These are phyloP conservation scores for Alternaria gansuensis DNA, from an alignment of 2,329 filamentous ascomycete species.

Conservation along the genomic window DNA sequence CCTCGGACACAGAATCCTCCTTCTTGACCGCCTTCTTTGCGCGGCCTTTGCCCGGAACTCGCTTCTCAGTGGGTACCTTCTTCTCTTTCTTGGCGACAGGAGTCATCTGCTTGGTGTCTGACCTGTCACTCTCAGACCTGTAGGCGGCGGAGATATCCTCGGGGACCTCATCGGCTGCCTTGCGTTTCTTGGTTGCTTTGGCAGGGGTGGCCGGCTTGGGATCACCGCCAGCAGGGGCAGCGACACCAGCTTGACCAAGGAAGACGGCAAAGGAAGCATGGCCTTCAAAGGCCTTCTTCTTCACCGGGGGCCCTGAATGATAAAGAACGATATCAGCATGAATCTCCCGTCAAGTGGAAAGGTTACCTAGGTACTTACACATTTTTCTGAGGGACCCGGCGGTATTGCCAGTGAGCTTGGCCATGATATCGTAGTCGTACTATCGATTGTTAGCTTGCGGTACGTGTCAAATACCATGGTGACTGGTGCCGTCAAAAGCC, in stretches of 20 bases:
- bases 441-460: conserved; percentile 12
- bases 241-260: conserved; percentile 22
- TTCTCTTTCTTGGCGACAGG: conserved; percentile 29
- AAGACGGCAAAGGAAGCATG: conserved; percentile 38
- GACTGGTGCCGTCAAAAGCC: no score
- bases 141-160: conserved; percentile 17
- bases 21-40: conserved; percentile 37
- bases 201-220: conserved; percentile 15
- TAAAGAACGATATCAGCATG: background rate
- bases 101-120: conserved; percentile 25
- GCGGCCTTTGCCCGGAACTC: conserved; percentile 10
- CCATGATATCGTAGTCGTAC: conserved; percentile 46
- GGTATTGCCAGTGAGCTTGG: conserved; percentile 41
- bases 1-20: conserved; percentile 23
- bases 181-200: conserved; percentile 34
- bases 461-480: background rate
- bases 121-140: conserved; percentile 15
- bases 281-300: conserved; percentile 42
- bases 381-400: conserved; percentile 47
- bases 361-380: conserved; percentile 22
- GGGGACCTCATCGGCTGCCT: conserved; percentile 24
- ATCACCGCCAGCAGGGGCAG: conserved; percentile 13
- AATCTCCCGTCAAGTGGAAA: background rate
- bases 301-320: conserved; percentile 34
- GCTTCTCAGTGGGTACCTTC: conserved; percentile 4